Evolutionary conservation across 169 alveolate genomes (phyloP).

Genomic region (Miamiensis avidus): DNA sequence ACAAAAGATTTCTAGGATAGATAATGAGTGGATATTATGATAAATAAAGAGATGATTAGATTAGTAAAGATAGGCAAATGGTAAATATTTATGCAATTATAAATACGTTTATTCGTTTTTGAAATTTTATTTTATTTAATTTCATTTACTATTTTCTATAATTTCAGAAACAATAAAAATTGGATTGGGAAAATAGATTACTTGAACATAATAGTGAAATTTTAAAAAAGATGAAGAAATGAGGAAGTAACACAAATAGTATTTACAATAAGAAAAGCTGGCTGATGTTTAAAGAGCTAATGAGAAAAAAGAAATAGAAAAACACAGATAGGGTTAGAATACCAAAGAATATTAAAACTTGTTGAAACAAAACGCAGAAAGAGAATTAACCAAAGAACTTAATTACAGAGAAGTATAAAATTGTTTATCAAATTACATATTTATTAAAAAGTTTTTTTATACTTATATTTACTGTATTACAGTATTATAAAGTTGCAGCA

Average conservation of each 20-base stretch:
- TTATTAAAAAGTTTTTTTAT: neutral
- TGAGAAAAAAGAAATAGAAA: conserved; percentile 2
- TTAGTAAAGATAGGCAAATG: conserved; percentile 10
- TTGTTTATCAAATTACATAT: too few species aligned
- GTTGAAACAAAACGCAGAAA: conserved; percentile 11
- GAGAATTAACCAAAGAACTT: conserved; percentile 11
- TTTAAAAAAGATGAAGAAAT: too few species aligned
- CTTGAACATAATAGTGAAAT: neutral
- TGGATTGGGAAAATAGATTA: conserved; percentile 7
- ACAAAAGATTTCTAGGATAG: neutral
- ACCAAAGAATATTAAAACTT: conserved; percentile 1
- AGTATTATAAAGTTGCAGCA: conserved; percentile 21
- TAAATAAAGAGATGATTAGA: conserved; percentile 4
- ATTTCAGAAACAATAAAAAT: conserved; percentile 1
- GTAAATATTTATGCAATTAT: neutral
- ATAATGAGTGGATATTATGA: conserved; percentile 17
- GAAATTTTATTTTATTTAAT: neutral
- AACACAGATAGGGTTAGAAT: neutral
- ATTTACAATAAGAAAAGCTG: neutral
- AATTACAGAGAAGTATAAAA: conserved; percentile 13
- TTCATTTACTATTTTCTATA: conserved; percentile 1
- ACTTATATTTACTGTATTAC: neutral
- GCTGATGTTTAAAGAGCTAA: conserved; percentile 16
- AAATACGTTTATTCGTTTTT: neutral
- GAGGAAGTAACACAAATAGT: neutral